Conservation (phyloP, 768 basidiomycete species). For the Lactarius trivialis region DNA sequence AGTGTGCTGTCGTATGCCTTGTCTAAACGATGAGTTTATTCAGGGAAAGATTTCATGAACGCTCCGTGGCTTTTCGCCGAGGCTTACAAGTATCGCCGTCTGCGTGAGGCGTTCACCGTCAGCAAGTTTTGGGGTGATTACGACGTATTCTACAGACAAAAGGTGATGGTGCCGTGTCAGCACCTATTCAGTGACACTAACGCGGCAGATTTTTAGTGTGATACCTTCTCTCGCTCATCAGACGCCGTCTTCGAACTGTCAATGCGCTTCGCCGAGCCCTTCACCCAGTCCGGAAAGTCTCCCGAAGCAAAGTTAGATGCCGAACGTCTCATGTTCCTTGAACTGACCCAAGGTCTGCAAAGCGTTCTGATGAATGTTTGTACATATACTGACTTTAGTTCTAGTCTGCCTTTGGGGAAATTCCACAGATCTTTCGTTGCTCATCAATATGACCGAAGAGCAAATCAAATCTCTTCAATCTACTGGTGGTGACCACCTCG, state of each 20-base stretch:
- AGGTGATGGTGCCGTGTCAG: constrained; percentile 38
- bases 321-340: constrained; percentile 81
- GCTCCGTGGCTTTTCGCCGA: constrained; percentile 96
- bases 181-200: neutral
- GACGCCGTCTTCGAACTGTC: constrained; percentile 94
- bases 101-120: constrained; percentile 89
- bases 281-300: constrained; percentile 50
- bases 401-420: constrained; percentile 96
- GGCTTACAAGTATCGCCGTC: constrained; percentile 86
- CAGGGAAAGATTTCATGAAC: constrained; percentile 89
- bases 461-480: constrained; percentile 96
- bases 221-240: constrained; percentile 88
- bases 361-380: neutral
- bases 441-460: constrained; percentile 97
- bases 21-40: neutral
- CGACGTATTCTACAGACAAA: constrained; percentile 94
- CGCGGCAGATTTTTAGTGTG: constrained; percentile 48
- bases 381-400: neutral
- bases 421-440: constrained; percentile 88
- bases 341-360: constrained; percentile 76
- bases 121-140: constrained; percentile 87
- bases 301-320: constrained; percentile 55
- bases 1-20: neutral
- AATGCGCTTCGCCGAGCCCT: constrained; percentile 83
- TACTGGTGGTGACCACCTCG: constrained; percentile 91